Percentiles rank a stretch among this genome's conserved stretches.
Conservation (phyloP, 306 rosid genomes). For the Senna tora region DNA sequence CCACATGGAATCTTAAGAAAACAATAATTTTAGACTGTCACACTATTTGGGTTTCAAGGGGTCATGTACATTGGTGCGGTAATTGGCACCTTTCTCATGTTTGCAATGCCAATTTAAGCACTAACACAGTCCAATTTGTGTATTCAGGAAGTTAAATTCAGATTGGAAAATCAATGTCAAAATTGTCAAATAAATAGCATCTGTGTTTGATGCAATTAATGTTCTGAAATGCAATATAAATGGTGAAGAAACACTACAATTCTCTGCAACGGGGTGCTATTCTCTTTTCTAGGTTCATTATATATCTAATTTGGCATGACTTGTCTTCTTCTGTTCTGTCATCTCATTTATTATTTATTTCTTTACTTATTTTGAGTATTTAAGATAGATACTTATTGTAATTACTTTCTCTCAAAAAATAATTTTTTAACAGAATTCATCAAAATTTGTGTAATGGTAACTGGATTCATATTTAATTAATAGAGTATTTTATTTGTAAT, state of each 20-base stretch:
- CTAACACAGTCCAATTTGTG: not conserved
- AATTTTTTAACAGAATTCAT: not conserved
- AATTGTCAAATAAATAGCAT: conserved; percentile 27
- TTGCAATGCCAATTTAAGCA: conserved; percentile 18
- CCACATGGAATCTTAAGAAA: conserved; percentile 16
- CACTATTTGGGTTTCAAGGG: conserved; percentile 19
- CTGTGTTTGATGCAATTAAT: conserved; percentile 5
- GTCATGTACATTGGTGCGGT: not conserved
- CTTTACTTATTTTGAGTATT: conserved; percentile 25
- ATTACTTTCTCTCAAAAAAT: conserved; percentile 13
- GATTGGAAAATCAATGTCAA: conserved; percentile 4
- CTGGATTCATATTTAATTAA: not conserved
- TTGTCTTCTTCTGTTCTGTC: conserved; percentile 9
- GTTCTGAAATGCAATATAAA: conserved; percentile 15
- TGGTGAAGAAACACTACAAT: not conserved
- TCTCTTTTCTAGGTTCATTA: not conserved
- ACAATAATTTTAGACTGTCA: conserved; percentile 1
- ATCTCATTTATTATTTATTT: conserved; percentile 9
- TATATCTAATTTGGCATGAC: conserved; percentile 26
- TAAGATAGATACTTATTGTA: conserved; percentile 10
- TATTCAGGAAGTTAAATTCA: conserved; percentile 17
- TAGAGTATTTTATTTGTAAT: not conserved
- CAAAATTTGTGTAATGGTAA: not conserved
- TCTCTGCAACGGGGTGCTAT: conserved; percentile 11
- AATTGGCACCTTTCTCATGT: not conserved